phyloP scores from a whole-genome alignment of 371 early-diverging fungal genomes.

The Mucor saturninus region DNA sequence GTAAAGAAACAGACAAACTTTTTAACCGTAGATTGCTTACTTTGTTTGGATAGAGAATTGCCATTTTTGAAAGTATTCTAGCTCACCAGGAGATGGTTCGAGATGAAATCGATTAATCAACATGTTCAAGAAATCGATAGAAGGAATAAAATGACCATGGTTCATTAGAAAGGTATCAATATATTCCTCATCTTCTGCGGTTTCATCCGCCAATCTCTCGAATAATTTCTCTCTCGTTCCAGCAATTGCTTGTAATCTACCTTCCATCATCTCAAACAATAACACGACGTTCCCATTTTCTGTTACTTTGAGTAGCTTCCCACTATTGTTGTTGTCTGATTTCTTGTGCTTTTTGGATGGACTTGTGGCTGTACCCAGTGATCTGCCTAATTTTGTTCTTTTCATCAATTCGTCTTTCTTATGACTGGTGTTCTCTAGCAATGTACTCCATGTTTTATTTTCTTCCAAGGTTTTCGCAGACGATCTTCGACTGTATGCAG shows the following conservation, averaged over 20 bases:
- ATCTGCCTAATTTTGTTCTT: constrained; percentile 17
- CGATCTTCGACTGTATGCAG: constrained; percentile 6
- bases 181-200: constrained; percentile 66
- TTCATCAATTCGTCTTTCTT: constrained; percentile 9
- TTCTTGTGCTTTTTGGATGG: constrained; percentile 15
- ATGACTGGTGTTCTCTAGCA: constrained; percentile 13
- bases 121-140: constrained; percentile 55
- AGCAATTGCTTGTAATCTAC: constrained; percentile 59
- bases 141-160: constrained; percentile 61
- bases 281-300: constrained; percentile 52
- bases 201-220: constrained; percentile 63
- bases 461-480: background rate
- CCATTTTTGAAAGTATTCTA: constrained; percentile 59
- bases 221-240: constrained; percentile 61
- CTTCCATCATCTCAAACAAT: constrained; percentile 54
- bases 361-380: constrained; percentile 9
- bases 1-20: background rate
- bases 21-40: constrained; percentile 30
- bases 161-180: constrained; percentile 62
- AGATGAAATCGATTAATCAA: constrained; percentile 60
- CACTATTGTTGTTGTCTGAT: background rate
- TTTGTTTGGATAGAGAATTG: constrained; percentile 59
- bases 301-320: constrained; percentile 37
- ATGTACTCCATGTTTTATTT: constrained; percentile 18
- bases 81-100: constrained; percentile 49